A percentile compares a stretch with the other conserved stretches of the same genome.
Evolutionary conservation across 2,329 filamentous ascomycete genomes (phyloP).

Genomic region (Colletotrichum sp.): DNA sequence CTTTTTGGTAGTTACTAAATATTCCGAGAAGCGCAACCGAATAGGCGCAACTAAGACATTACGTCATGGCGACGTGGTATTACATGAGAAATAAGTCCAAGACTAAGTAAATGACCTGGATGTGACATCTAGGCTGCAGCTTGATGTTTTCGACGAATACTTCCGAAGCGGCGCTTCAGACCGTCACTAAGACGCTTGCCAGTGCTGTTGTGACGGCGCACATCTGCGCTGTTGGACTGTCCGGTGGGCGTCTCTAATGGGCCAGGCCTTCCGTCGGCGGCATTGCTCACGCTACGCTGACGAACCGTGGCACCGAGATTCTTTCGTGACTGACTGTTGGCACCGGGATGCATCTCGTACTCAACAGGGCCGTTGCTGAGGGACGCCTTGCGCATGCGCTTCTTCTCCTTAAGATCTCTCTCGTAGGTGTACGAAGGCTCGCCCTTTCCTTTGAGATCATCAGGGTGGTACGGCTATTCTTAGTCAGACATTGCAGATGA

Average conservation of each 20-base stretch:
- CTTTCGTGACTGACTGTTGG: conserved; percentile 27
- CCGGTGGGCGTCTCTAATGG: conserved; percentile 20
- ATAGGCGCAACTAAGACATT: neutral
- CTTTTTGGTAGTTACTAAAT: neutral
- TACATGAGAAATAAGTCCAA: neutral
- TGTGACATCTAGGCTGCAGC: neutral
- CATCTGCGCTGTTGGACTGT: conserved; percentile 26
- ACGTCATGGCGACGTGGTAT: neutral
- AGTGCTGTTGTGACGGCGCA: conserved; percentile 45
- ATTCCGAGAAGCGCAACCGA: neutral
- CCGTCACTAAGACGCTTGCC: conserved; percentile 53
- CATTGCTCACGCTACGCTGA: conserved; percentile 51
- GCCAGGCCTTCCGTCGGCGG: conserved; percentile 27
- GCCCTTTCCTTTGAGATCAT: conserved; percentile 83
- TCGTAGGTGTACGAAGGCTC: conserved; percentile 78
- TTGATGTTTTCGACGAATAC: conserved; percentile 51
- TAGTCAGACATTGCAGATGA: neutral
- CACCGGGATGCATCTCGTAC: conserved; percentile 55
- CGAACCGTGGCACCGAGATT: conserved; percentile 32
- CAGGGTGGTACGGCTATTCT: conserved; percentile 69
- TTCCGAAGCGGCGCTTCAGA: conserved; percentile 59
- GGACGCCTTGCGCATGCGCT: conserved; percentile 33
- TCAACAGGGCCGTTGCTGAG: conserved; percentile 33
- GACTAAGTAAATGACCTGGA: neutral
- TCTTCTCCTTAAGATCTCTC: conserved; percentile 67